These are phyloP conservation scores for Botrytis medusae DNA, from an alignment of 2,329 filamentous ascomycete species.

Conservation along the genomic window DNA sequence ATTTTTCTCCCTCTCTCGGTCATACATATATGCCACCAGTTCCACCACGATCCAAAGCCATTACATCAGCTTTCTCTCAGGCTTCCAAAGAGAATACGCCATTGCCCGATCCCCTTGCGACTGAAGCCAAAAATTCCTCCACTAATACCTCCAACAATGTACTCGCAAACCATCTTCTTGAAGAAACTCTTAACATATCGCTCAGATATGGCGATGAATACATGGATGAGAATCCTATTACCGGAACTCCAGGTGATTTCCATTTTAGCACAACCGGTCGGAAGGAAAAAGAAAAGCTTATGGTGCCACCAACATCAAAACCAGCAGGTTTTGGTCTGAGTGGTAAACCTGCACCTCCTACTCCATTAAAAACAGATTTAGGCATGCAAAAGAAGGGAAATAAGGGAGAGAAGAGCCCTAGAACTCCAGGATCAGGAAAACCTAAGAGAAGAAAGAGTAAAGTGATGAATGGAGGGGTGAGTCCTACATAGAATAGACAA, in stretches of 20 bases:
- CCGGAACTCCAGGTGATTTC: conserved; percentile 64
- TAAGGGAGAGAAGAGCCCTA: conserved; percentile 39
- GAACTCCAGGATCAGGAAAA: conserved; percentile 39
- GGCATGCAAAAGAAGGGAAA: conserved; percentile 34
- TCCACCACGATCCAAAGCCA: conserved; percentile 26
- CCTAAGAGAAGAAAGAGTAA: conserved; percentile 43
- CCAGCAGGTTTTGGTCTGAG: conserved; percentile 26
- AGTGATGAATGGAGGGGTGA: conserved; percentile 28
- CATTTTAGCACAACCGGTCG: conserved; percentile 62
- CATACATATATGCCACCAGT: conserved; percentile 39
- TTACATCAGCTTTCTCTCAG: conserved; percentile 34
- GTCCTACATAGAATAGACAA: conserved; percentile 26
- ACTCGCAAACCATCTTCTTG: conserved; percentile 42
- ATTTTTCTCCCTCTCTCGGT: conserved; percentile 54
- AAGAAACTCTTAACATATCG: conserved; percentile 59
- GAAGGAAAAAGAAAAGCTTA: conserved; percentile 36
- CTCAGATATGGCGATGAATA: conserved; percentile 62
- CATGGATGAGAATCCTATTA: conserved; percentile 68
- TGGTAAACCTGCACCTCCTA: conserved; percentile 25
- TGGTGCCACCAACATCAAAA: conserved; percentile 28
- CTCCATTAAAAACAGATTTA: conserved; percentile 34
- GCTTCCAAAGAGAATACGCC: conserved; percentile 46
- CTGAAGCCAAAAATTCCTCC: conserved; percentile 21
- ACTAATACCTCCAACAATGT: conserved; percentile 28
- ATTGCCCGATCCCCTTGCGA: conserved; percentile 43